These are phyloP conservation scores for Ceratocystis papillata DNA, from an alignment of 2,329 filamentous ascomycete genomes.

Conservation along the genomic window DNA sequence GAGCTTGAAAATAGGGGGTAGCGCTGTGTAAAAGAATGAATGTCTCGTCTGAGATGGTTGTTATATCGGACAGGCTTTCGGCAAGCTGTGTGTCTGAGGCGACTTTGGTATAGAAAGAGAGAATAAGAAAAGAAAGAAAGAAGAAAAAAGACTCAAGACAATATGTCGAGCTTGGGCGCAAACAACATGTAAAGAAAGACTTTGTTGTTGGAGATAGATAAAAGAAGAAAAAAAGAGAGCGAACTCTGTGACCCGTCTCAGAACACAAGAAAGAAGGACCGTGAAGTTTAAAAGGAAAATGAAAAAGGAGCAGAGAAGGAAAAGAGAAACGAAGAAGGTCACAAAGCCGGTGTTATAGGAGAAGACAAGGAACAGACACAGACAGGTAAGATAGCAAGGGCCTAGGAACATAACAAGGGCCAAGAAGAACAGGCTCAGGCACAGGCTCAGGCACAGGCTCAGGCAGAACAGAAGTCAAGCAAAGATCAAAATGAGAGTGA, in stretches of 20 bases:
- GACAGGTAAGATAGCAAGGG: neutral
- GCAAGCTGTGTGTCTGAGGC: slow-evolving; percentile 10
- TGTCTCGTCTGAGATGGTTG: slow-evolving; percentile 14
- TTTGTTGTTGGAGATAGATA: slow-evolving; percentile 5
- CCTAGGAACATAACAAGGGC: neutral
- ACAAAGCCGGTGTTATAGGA: slow-evolving; percentile 17
- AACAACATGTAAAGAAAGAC: neutral
- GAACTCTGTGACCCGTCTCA: too few relatives aligned
- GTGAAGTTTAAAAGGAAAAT: neutral
- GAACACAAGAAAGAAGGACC: slow-evolving; percentile 1
- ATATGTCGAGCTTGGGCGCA: neutral
- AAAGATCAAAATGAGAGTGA: too few relatives aligned
- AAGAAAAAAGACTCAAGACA: slow-evolving; percentile 8
- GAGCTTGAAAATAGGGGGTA: neutral
- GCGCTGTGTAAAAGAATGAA: slow-evolving; percentile 11
- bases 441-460: neutral
- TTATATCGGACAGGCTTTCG: slow-evolving; percentile 4
- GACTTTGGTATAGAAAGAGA: slow-evolving; percentile 6
- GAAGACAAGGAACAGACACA: neutral
- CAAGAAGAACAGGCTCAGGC: neutral
- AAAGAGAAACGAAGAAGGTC: slow-evolving; percentile 9
- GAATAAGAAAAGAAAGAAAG: slow-evolving; percentile 20
- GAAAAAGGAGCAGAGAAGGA: slow-evolving; percentile 4
- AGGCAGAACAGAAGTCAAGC: neutral
- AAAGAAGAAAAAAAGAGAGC: slow-evolving; percentile 8